Evolutionary conservation across 306 rosid genomes (phyloP).

Genomic region (Parietaria judaica): DNA sequence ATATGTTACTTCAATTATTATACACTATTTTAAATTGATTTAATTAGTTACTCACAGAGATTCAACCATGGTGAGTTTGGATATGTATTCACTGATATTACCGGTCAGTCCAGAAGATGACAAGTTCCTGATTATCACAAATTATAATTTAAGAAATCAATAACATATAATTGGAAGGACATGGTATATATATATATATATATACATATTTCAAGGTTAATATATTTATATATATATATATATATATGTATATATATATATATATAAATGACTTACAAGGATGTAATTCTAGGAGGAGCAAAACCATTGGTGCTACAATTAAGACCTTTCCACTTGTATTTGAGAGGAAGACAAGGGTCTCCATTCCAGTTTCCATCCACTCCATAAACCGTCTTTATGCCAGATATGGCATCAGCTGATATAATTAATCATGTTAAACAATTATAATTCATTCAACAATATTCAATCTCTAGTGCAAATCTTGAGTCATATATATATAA

Average conservation of each 20-base stretch:
- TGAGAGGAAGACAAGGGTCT: constrained; percentile 40
- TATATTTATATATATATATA: too few relatives aligned
- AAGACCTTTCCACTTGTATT: constrained; percentile 37
- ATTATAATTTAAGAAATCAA: neutral
- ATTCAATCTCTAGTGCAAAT: neutral
- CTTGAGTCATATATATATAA: too few relatives aligned
- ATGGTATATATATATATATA: too few relatives aligned
- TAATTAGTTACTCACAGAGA: constrained; percentile 7
- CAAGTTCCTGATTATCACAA: constrained; percentile 2
- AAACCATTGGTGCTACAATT: constrained; percentile 22
- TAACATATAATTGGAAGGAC: neutral
- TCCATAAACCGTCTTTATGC: constrained; percentile 20
- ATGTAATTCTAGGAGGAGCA: constrained; percentile 23
- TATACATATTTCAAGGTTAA: too few relatives aligned
- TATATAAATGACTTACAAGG: constrained; percentile 26
- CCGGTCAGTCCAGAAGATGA: constrained; percentile 10
- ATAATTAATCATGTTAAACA: neutral
- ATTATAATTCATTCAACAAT: neutral
- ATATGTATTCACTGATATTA: neutral
- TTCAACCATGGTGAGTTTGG: constrained; percentile 4
- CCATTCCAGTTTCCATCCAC: constrained; percentile 39
- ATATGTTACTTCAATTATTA: too few relatives aligned
- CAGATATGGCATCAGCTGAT: constrained; percentile 34
- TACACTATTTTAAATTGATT: too few relatives aligned
- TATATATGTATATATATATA: too few relatives aligned